phyloP scores from a whole-genome alignment of 306 rosid species.

The Pachyrhizus erosus region DNA sequence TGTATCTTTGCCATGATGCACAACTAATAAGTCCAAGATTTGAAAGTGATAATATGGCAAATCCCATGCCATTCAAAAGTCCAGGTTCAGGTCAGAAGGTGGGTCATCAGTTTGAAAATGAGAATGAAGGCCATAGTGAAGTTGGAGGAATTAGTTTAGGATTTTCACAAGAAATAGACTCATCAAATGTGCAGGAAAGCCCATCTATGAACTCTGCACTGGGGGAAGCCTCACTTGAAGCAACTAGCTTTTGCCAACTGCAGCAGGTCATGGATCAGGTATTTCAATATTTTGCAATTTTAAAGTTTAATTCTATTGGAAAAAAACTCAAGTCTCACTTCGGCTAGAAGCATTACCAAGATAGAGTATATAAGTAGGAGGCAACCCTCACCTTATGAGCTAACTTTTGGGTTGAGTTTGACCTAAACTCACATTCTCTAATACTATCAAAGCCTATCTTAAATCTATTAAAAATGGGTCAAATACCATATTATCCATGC shows the following conservation, averaged over 20 bases:
- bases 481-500: too few species aligned
- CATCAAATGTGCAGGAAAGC: conserved; percentile 59
- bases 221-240: conserved; percentile 63
- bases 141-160: conserved; percentile 58
- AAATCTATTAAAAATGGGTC: too few species aligned
- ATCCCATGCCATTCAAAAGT: conserved; percentile 33
- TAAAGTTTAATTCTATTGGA: conserved; percentile 2
- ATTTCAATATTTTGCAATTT: conserved; percentile 19
- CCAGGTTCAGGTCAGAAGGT: conserved; percentile 50
- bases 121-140: conserved; percentile 62
- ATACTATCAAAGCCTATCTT: too few species aligned
- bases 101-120: conserved; percentile 52
- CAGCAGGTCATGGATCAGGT: conserved; percentile 76
- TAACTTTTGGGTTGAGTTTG: too few species aligned
- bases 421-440: too few species aligned
- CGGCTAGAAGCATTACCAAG: too few species aligned
- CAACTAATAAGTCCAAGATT: conserved; percentile 47
- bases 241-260: conserved; percentile 71
- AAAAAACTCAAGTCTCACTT: too few species aligned
- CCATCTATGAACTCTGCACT: conserved; percentile 60
- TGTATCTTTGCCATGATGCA: conserved; percentile 34
- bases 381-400: too few species aligned
- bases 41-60: conserved; percentile 39
- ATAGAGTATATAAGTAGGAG: too few species aligned
- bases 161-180: conserved; percentile 57